A percentile compares a stretch with the other conserved stretches of the same genome.
Evolutionary conservation across 805 yeast species (phyloP).

Genomic region (Wickerhamomyces strasburgensis): DNA sequence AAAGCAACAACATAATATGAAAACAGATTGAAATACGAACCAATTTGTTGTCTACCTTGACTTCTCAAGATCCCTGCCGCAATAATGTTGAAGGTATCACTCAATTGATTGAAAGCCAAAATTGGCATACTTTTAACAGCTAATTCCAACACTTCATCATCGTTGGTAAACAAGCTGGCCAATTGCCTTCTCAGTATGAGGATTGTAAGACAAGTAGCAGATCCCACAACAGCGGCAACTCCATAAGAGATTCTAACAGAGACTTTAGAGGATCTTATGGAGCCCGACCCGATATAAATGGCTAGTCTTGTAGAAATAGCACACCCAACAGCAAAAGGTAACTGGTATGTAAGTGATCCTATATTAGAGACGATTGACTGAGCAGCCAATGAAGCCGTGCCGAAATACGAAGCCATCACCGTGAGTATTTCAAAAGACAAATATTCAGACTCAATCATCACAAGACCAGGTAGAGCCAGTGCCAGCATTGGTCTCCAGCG

Average conservation of each 20-base stretch:
- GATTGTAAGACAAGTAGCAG: slow-evolving; percentile 43
- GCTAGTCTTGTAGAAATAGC: slow-evolving; percentile 73
- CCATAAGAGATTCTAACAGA: slow-evolving; percentile 38
- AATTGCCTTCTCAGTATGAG: slow-evolving; percentile 43
- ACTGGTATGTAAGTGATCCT: slow-evolving; percentile 61
- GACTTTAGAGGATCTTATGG: slow-evolving; percentile 40
- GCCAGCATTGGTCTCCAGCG: slow-evolving; percentile 56
- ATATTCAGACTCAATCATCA: slow-evolving; percentile 74
- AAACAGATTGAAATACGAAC: slow-evolving; percentile 64
- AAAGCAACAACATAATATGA: slow-evolving; percentile 68
- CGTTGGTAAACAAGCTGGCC: slow-evolving; percentile 57
- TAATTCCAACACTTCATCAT: slow-evolving; percentile 47
- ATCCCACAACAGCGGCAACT: slow-evolving; percentile 47
- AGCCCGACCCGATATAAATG: slow-evolving; percentile 57
- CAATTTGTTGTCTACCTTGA: slow-evolving; percentile 69
- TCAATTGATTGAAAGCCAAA: slow-evolving; percentile 58
- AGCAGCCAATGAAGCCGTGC: slow-evolving; percentile 46
- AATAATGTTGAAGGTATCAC: slow-evolving; percentile 67
- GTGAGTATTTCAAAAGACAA: slow-evolving; percentile 71
- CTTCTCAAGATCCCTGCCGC: slow-evolving; percentile 73
- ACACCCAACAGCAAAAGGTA: slow-evolving; percentile 70
- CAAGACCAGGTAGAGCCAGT: slow-evolving; percentile 66
- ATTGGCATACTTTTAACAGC: slow-evolving; percentile 58
- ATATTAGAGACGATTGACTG: slow-evolving; percentile 46
- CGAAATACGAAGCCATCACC: slow-evolving; percentile 50